Base-by-base conservation (phyloP, 2,329 filamentous ascomycete genomes). In the Ophiocordyceps sinensis region DNA sequence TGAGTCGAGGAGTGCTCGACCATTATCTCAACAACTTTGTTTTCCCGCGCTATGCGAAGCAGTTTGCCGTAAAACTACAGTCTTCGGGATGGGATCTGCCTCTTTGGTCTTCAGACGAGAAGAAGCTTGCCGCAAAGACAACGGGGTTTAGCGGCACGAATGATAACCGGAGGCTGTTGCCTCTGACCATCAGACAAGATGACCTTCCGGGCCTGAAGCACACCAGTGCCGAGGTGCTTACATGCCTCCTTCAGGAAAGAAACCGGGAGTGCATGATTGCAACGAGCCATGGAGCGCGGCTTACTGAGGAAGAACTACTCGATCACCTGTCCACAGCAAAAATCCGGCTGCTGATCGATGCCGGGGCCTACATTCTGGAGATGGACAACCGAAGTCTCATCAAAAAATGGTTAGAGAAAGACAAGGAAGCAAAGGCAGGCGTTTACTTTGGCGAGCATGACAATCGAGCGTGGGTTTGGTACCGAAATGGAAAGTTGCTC, bases 141-240 rank as follows among this genome's bases (percentile, higher is more conserved):
- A 83, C 79, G 0, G 81, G 81, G 0, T 86, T 87, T 52, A 81
- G 75, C 8, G 81, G 81, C 0, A 85, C 82, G 0, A 85, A 82
- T 36, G 81, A 85, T 50, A 76, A 72, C 17, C 64, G 69, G 31
- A 60, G 57, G 0, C 62, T 81, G 29, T 56, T 85, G 0, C 81
- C 81, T 0, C 53, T 76, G n/a, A 75, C 66, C 0, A 74, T 85
- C 17, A 54, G 61, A 17, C 79, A 85, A 40, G 57, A 72, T 0
- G 78, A 85, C 44, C 62, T 85, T 0, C 58, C 64, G 0, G 55
- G 62, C 0, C 62, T 82, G 0, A 50, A 57, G 0, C 73, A 80
- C 37, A 82, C 77, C 0, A 82, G 78, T 43, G 77, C 77, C 0
- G 68, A 78, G 37, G 79, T 83, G 0, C 54, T 82, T 4, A 30